Conservation (phyloP, 352 stramenopile genomes). For the Globisporangium recalcitrans region DNA sequence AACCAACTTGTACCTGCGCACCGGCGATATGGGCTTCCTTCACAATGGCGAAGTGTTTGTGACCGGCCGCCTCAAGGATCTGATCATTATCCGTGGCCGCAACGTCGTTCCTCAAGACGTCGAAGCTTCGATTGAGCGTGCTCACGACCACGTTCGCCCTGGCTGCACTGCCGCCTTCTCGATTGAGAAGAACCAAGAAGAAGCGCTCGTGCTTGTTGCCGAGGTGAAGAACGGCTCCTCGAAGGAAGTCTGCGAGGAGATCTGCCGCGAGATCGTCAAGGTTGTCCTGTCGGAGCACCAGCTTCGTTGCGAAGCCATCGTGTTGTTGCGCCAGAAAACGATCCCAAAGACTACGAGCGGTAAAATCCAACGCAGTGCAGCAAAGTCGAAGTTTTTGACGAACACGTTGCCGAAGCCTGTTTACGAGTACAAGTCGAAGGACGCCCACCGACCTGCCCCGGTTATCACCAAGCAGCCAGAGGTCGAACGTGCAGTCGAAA, state of each 20-base stretch:
- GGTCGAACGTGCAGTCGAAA: neutral
- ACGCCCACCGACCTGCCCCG: conserved; percentile 13
- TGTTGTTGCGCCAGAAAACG: conserved; percentile 61
- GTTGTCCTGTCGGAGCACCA: conserved; percentile 63
- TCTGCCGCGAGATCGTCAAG: conserved; percentile 65
- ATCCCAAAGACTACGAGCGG: conserved; percentile 84
- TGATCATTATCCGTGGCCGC: conserved; percentile 82
- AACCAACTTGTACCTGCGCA: conserved; percentile 44
- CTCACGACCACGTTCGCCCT: conserved; percentile 61
- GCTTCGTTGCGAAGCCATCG: conserved; percentile 62
- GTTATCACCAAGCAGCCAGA: conserved; percentile 12
- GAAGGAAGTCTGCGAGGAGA: conserved; percentile 41
- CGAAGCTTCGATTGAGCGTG: conserved; percentile 58
- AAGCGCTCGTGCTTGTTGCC: conserved; percentile 70
- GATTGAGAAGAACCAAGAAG: conserved; percentile 72
- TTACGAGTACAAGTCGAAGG: conserved; percentile 46
- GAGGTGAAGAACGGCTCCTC: conserved; percentile 66
- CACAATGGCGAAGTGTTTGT: conserved; percentile 65
- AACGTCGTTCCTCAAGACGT: conserved; percentile 79
- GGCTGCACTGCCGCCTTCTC: conserved; percentile 76
- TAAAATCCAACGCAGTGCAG: conserved; percentile 75
- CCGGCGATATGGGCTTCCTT: conserved; percentile 77
- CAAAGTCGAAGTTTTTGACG: conserved; percentile 52
- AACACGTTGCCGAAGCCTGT: conserved; percentile 43
- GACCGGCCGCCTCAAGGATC: conserved; percentile 69